These are phyloP conservation scores for Tricladium varicosporioides DNA, from an alignment of 2,329 filamentous ascomycete genomes.

Conservation along the genomic window DNA sequence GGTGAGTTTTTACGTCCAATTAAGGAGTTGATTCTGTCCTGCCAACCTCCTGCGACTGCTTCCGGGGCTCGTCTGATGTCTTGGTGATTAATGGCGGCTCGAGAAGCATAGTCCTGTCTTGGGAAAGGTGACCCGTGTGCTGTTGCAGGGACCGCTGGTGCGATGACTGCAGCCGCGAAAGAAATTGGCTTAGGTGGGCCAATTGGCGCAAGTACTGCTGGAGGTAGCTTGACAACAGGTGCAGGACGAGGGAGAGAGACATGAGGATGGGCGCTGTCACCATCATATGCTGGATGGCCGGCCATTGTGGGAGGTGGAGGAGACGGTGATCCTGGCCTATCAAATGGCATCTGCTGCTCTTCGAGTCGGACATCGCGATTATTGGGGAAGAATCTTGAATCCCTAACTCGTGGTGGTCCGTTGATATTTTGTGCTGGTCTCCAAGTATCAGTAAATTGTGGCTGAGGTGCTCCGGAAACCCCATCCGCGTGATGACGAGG, in stretches of 20 bases:
- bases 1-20: slow-evolving; percentile 61
- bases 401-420: slow-evolving; percentile 45
- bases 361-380: slow-evolving; percentile 46
- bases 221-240: slow-evolving; percentile 77
- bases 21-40: slow-evolving; percentile 79
- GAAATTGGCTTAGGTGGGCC: slow-evolving; percentile 43
- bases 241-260: slow-evolving; percentile 68
- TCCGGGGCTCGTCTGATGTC: slow-evolving; percentile 36
- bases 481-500: slow-evolving; percentile 19
- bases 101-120: slow-evolving; percentile 37
- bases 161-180: slow-evolving; percentile 41
- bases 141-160: slow-evolving; percentile 28
- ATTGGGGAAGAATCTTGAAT: slow-evolving; percentile 61
- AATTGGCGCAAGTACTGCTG: slow-evolving; percentile 41
- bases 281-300: slow-evolving; percentile 70
- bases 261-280: slow-evolving; percentile 61
- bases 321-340: slow-evolving; percentile 54
- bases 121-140: slow-evolving; percentile 16
- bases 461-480: slow-evolving; percentile 12
- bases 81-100: slow-evolving; percentile 39
- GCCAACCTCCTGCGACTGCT: slow-evolving; percentile 55
- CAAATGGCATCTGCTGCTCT: slow-evolving; percentile 36
- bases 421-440: slow-evolving; percentile 25
- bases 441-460: slow-evolving; percentile 33
- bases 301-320: slow-evolving; percentile 70